Base-by-base conservation (phyloP, 2,329 filamentous ascomycete genomes). In the Colletotrichum australisinense region DNA sequence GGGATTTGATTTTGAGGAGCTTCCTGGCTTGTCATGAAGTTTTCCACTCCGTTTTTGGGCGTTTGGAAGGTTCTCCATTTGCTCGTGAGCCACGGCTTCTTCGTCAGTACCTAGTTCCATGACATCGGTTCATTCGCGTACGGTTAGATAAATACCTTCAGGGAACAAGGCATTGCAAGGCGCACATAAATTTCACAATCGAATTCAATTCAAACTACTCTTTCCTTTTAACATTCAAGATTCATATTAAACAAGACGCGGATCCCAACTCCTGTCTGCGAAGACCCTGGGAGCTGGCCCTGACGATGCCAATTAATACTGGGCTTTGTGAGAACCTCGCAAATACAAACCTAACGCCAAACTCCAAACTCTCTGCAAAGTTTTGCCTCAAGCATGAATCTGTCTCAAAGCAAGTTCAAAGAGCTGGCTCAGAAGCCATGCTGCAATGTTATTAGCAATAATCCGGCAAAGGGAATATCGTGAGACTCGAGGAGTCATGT, bases 1-100 rank as follows among this genome's bases (percentile, higher is more conserved):
- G 75, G 93, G 92, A 0, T 81, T 98, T 66, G 93, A 96, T 72
- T 77, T 87, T 1, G 82, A 83, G 26, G 79, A 76, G 42, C 52
- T 65, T 49, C 42, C 46, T 16, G 67, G 62, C 4, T 28, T 73
- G 59, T 71, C 68, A n/a, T 74, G 28, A 74, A n/a, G 19, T 11
- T 19, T 22, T 9, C 8, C 42, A 22, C 7, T 9, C 14, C 30
- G 6, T 5, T 26, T n/a, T 9, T 5, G 16, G 11, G 22, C 11
- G 28, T 5, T n/a, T n/a, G 7, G 1, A 14, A 42, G 7, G 16
- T 53, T 63, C 14, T 14, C 26, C 9, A n/a, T 42, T 52, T 32
- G 42, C 42, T 28, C 60, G 14, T 12, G 46, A 32, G 49, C n/a
- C n/a, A 53, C 9, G 49, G 22, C n/a, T 53, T 24, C n/a, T 14